These are phyloP conservation scores for Penicillium lividum DNA, from an alignment of 495 filamentous ascomycete genomes.

Conservation along the genomic window DNA sequence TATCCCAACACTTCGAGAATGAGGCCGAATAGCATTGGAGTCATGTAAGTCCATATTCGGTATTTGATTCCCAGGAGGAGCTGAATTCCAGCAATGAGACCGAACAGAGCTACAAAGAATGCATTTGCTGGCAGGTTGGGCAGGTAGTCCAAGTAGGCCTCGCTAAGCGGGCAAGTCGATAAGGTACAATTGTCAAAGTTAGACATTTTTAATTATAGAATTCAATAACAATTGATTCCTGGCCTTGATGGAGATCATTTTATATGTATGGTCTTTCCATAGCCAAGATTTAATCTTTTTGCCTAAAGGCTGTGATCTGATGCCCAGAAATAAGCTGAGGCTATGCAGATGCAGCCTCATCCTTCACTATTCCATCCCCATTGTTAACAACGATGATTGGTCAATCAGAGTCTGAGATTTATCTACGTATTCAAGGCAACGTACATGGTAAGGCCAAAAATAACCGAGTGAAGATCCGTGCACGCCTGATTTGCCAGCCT, in stretches of 20 bases:
- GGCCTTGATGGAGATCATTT: too few relatives aligned
- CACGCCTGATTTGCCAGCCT: too few relatives aligned
- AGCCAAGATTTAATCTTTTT: neutral
- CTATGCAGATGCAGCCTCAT: neutral
- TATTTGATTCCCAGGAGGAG: slow-evolving; percentile 28
- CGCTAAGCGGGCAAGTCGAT: slow-evolving; percentile 37
- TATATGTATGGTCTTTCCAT: neutral
- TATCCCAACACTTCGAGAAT: slow-evolving; percentile 42
- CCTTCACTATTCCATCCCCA: neutral
- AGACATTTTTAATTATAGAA: neutral
- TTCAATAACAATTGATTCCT: too few relatives aligned
- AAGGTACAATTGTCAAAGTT: slow-evolving; percentile 31
- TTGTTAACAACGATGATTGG: neutral
- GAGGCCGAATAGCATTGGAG: slow-evolving; percentile 28
- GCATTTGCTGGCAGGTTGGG: slow-evolving; percentile 41
- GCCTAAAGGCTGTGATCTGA: neutral
- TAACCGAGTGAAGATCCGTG: too few relatives aligned
- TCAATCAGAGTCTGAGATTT: neutral
- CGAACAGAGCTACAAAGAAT: slow-evolving; percentile 34
- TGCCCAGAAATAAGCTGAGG: neutral
- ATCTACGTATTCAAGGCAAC: too few relatives aligned
- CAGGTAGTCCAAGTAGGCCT: slow-evolving; percentile 33
- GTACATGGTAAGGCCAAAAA: too few relatives aligned
- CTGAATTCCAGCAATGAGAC: slow-evolving; percentile 27
- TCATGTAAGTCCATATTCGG: slow-evolving; percentile 33